Percentiles rank a stretch among this genome's conserved stretches.
These are phyloP conservation scores for Pseudogymnoascus sp. DNA, from an alignment of 2,329 filamentous ascomycete genomes.

Conservation along the genomic window DNA sequence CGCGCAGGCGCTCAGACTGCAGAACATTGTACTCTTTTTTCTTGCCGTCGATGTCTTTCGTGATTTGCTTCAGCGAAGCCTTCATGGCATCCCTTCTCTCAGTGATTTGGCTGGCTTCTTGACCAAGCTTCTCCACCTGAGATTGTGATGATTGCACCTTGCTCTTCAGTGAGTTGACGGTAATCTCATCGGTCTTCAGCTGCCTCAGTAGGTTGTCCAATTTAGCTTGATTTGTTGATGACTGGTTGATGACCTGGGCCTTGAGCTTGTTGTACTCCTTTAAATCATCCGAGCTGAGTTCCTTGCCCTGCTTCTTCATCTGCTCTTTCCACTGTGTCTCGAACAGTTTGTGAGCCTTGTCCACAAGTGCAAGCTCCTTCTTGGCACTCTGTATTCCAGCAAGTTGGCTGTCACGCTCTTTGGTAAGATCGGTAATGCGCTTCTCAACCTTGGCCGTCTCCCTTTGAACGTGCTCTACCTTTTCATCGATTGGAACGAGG, in stretches of 20 bases:
- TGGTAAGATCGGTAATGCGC: conserved; percentile 61
- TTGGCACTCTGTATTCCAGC: conserved; percentile 63
- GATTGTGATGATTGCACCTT: conserved; percentile 75
- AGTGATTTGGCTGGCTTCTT: conserved; percentile 60
- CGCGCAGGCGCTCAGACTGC: conserved; percentile 73
- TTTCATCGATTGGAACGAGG: conserved; percentile 84
- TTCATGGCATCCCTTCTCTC: conserved; percentile 60
- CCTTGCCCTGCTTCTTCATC: conserved; percentile 77
- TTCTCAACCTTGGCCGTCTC: conserved; percentile 61
- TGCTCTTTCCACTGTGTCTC: conserved; percentile 80
- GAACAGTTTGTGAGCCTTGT: conserved; percentile 83
- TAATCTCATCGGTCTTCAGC: conserved; percentile 84
- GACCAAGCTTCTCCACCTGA: conserved; percentile 63
- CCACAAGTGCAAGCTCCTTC: conserved; percentile 74
- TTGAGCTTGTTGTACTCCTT: conserved; percentile 83
- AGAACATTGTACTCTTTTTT: conserved; percentile 85
- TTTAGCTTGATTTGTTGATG: conserved; percentile 71
- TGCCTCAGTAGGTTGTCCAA: conserved; percentile 83
- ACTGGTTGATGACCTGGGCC: conserved; percentile 75
- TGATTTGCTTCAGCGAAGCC: conserved; percentile 56
- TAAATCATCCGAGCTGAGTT: conserved; percentile 76
- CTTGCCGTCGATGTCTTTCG: conserved; percentile 72
- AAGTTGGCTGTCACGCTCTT: conserved; percentile 67
- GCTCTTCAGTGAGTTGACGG: conserved; percentile 78
- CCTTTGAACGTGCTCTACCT: conserved; percentile 69